Evolutionary conservation across 306 rosid genomes (phyloP), one percentile per base, ranked within the genome.

Genomic region (Dalbergia cochinchinensis): DNA sequence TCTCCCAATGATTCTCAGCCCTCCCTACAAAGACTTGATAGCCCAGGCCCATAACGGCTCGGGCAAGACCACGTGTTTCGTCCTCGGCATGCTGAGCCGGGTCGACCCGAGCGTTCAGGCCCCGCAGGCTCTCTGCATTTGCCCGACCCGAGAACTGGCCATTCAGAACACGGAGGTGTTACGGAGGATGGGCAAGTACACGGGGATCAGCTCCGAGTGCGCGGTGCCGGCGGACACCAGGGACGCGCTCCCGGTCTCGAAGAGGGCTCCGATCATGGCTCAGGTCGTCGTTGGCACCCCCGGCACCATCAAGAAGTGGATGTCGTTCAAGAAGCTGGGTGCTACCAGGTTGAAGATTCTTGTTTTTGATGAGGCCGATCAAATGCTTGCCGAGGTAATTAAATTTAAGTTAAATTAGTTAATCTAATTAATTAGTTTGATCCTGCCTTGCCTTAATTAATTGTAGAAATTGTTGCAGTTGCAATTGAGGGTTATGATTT

Each of bases 331-430:
- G 87, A 94, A 91, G 73, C 82, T 94, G 48, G 87, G 88, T 39
- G 80, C 55, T 7, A 54, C 73, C 26, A 48, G 53, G 16, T 77
- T 94, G 74, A 90, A 78, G 88, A 89, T 94, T 77, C 97, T 94
- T 48, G 99, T 94, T 66, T 92, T 94, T 16, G 97, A 94, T n/a
- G 99, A 94, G 84, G 99, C 99, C 33, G 99, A 94, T 88, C 97
- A 92, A 79, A 89, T 91, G 97, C 90, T 91, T 53, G 91, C 88
- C 0, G 91, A 88, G 91, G 97, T 91, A 80, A 53, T 33, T 44
- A 5, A 14, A 26, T 26, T 26, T 26, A 22, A 22, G 1, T 22
- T 22, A 26, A 26, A 26, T 26, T 26, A 26, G 31, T 26, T 26
- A 26, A 1, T 26, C 31, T 26, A 26, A 26, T 26, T 26, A 26